Evolutionary conservation across 2,329 filamentous ascomycete species (phyloP), one percentile per base, ranked within the genome.

Genomic region (Cyanodermella asteris): DNA sequence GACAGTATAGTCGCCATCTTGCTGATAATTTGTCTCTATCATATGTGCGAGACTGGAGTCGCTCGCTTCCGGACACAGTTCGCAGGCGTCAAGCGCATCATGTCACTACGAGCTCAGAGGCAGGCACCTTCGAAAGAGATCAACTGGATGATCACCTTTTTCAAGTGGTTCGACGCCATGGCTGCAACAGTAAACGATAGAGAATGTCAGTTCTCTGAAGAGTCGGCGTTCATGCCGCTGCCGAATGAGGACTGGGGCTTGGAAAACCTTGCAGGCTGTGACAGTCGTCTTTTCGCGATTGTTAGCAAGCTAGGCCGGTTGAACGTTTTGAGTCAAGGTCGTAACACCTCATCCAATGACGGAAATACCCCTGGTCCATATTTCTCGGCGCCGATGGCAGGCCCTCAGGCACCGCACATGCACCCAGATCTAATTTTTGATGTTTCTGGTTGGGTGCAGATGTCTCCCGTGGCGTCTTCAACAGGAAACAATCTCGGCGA

Each of bases 11-110:
- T 93, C 16, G 82, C 80, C 3, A 91, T 80, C 4, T 67, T 93
- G 18, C 61, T 93, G 19, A 64, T 93, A 6, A 59, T 93, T 4
- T 91, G 81, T 43, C 70, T 93, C 31, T 91, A 91, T 45, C 76
- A 90, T 36, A 81, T 91, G 51, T 87, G 80, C 33, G 82, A 93
- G 47, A 87, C 77, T 1, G 84, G 84, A 3, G 72, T 93, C 36
- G 80, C 78, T 12, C 84, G 84, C 40, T 93, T 93, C 50, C 77
- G 81, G 36, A 87, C 77, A 0, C 84, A 93, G 43, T 81, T 93
- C 39, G 80, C 80, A 1, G 82, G 84, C 1, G 81, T 93, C 19
- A 82, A 81, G 50, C 90, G 90, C 54, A 68, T 94, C 16, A 61
- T 93, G 7, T 65, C 71, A 4, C 65, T 91, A 51, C 64, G 81